phyloP scores from a whole-genome alignment of 306 rosid genomes.

The Abrus precatorius region DNA sequence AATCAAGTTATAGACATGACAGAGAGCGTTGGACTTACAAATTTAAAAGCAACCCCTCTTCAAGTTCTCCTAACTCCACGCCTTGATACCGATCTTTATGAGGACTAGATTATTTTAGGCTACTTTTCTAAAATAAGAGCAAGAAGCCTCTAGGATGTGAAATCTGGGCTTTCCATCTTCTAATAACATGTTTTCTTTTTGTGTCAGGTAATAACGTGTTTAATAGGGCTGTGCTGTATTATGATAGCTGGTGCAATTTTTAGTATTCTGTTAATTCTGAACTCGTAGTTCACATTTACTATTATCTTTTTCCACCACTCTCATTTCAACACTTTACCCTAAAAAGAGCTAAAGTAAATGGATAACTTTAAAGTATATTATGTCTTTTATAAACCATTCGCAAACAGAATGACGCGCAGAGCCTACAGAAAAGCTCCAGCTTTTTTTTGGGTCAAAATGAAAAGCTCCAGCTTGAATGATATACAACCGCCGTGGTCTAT shows the following conservation, averaged over 20 bases:
- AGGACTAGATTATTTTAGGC: conserved; percentile 30
- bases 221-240: not conserved
- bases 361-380: not conserved
- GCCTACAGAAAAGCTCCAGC: conserved; percentile 12
- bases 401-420: conserved; percentile 23
- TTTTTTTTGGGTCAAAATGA: not conserved
- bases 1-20: conserved; percentile 60
- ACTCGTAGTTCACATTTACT: not conserved
- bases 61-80: conserved; percentile 50
- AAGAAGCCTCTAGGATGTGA: not conserved
- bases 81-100: conserved; percentile 41
- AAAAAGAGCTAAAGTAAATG: not conserved
- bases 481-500: not conserved
- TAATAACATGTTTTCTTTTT: no score
- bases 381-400: not conserved
- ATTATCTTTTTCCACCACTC: not conserved
- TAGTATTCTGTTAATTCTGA: not conserved
- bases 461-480: conserved; percentile 27
- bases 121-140: conserved; percentile 19
- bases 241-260: not conserved
- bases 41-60: conserved; percentile 52
- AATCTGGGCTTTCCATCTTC: not conserved
- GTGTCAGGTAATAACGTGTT: not conserved
- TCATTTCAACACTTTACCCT: not conserved
- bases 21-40: conserved; percentile 58